phyloP scores from a whole-genome alignment of 2,329 filamentous ascomycete genomes.

The Ilyonectria mors-panacis region DNA sequence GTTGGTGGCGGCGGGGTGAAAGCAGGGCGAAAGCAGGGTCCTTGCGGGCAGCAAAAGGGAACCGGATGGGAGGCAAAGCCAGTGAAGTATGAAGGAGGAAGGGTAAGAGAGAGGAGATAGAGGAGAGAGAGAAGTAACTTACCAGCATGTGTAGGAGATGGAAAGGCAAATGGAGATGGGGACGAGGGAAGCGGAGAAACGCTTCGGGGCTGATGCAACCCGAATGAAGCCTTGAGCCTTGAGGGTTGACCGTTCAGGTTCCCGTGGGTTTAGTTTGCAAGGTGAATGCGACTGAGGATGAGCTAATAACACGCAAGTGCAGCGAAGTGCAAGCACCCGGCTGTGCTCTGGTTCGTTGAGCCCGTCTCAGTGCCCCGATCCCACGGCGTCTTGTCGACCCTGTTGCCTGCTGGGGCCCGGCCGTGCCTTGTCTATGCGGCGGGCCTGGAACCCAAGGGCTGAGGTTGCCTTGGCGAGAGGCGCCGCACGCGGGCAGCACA shows the following conservation, averaged over 20 bases:
- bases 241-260: conserved; percentile 11
- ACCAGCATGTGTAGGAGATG: conserved; percentile 34
- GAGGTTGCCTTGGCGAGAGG: conserved; percentile 25
- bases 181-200: conserved; percentile 36
- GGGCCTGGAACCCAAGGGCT: conserved; percentile 5
- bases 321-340: conserved; percentile 17
- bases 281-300: conserved; percentile 21
- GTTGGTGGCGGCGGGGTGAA: conserved; percentile 37
- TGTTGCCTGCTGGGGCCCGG: conserved; percentile 4
- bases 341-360: conserved; percentile 16
- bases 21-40: neutral
- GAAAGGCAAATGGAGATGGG: conserved; percentile 23
- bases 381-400: neutral
- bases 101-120: conserved; percentile 8
- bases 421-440: neutral
- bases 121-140: conserved; percentile 33
- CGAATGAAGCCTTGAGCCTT: conserved; percentile 8
- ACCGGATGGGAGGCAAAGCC: conserved; percentile 13
- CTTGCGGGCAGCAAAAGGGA: conserved; percentile 8
- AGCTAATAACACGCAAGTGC: conserved; percentile 25
- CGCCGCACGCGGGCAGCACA: conserved; percentile 17
- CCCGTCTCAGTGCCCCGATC: conserved; percentile 1
- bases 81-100: conserved; percentile 23
- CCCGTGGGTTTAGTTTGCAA: conserved; percentile 22
- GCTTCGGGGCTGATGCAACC: conserved; percentile 29